Evolutionary conservation across 345 rosid species (phyloP).

Genomic region (Hypericum androsaemum): DNA sequence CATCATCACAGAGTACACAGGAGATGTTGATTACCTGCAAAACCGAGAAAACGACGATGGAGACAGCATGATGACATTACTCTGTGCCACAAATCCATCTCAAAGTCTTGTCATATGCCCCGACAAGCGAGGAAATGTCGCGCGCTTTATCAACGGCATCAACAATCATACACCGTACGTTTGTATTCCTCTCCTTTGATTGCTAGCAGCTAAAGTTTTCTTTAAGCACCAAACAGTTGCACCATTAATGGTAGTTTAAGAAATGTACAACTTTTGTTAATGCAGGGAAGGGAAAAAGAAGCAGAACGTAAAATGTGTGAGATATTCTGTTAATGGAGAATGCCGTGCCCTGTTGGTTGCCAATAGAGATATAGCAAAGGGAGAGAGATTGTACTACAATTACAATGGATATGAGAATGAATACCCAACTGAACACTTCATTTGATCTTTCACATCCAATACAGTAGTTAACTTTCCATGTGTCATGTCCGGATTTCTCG

Average conservation of each 20-base stretch:
- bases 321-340: constrained; percentile 18
- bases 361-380: constrained; percentile 21
- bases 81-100: constrained; percentile 15
- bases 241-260: too few species aligned
- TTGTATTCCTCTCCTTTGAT: neutral
- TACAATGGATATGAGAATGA: constrained; percentile 25
- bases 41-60: constrained; percentile 22
- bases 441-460: constrained; percentile 1
- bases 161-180: constrained; percentile 20
- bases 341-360: constrained; percentile 23
- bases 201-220: too few species aligned
- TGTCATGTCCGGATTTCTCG: too few species aligned
- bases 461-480: too few species aligned
- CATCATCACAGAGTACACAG: constrained; percentile 4
- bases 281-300: constrained; percentile 26
- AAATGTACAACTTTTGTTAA: too few species aligned
- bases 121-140: constrained; percentile 18
- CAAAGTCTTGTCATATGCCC: constrained; percentile 23
- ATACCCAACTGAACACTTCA: constrained; percentile 23
- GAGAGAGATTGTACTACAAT: constrained; percentile 22
- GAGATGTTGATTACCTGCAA: constrained; percentile 9
- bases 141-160: constrained; percentile 27
- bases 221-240: too few species aligned
- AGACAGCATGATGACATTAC: constrained; percentile 28
- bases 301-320: constrained; percentile 28